phyloP scores from a whole-genome alignment of 306 rosid species.

The Fragaria nilgerrensis region DNA sequence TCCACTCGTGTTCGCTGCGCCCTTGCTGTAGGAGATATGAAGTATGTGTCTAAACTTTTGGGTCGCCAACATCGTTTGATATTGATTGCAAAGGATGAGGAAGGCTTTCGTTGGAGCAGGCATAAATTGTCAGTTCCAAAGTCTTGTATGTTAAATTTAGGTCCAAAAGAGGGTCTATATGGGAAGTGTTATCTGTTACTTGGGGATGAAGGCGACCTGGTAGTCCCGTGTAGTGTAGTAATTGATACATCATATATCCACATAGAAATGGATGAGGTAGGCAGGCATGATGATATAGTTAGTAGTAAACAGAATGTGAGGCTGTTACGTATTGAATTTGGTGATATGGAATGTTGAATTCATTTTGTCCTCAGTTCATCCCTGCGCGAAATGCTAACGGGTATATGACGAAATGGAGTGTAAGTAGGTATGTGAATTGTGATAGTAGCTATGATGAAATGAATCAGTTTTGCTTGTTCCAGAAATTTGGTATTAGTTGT shows the following conservation, averaged over 20 bases:
- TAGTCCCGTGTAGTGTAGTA: conserved; percentile 58
- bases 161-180: conserved; percentile 90
- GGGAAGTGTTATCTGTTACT: conserved; percentile 50
- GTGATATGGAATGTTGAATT: conserved; percentile 41
- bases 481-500: neutral
- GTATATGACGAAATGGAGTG: neutral
- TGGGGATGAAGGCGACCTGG: conserved; percentile 29
- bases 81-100: conserved; percentile 46
- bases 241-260: conserved; percentile 61
- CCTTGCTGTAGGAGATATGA: conserved; percentile 76
- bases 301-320: conserved; percentile 41
- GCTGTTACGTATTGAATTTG: conserved; percentile 69
- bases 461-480: neutral
- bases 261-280: conserved; percentile 54
- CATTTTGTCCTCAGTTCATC: neutral
- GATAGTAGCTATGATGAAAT: neutral
- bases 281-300: conserved; percentile 25
- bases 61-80: conserved; percentile 78
- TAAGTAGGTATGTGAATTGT: neutral
- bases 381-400: neutral
- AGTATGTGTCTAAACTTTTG: conserved; percentile 74
- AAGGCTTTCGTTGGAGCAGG: conserved; percentile 37
- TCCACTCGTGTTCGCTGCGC: conserved; percentile 88
- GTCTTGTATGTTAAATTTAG: conserved; percentile 66
- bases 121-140: conserved; percentile 59